Conservation (phyloP, 2,329 filamentous ascomycete species). For the Xylariaceae sp. region DNA sequence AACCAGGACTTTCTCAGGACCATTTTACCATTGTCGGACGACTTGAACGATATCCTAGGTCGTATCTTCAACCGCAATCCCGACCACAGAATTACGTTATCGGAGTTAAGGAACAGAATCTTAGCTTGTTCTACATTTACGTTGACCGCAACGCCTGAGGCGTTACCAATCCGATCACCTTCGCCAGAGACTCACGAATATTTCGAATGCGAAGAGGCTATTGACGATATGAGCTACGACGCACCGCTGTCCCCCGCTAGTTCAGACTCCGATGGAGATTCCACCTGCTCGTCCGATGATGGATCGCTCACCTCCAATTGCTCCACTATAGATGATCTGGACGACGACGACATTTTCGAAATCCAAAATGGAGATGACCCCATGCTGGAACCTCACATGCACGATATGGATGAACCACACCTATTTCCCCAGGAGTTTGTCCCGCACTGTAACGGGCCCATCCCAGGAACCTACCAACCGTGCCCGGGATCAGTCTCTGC, state of each 20-base stretch:
- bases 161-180: slow-evolving; percentile 38
- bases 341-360: slow-evolving; percentile 43
- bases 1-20: slow-evolving; percentile 85
- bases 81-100: slow-evolving; percentile 73
- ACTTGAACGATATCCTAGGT: slow-evolving; percentile 82
- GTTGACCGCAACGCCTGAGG: slow-evolving; percentile 34
- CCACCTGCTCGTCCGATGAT: slow-evolving; percentile 48
- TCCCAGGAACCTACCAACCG: slow-evolving; percentile 32
- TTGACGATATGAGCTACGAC: slow-evolving; percentile 41
- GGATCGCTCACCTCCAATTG: slow-evolving; percentile 53
- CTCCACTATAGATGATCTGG: slow-evolving; percentile 49
- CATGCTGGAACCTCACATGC: slow-evolving; percentile 39
- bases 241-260: slow-evolving; percentile 47
- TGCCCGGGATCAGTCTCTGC: slow-evolving; percentile 27
- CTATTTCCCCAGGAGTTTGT: slow-evolving; percentile 45
- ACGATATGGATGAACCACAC: slow-evolving; percentile 43
- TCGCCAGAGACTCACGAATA: slow-evolving; percentile 44
- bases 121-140: slow-evolving; percentile 73
- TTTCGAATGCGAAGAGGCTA: slow-evolving; percentile 46
- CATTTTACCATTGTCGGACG: slow-evolving; percentile 85
- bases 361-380: slow-evolving; percentile 41
- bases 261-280: slow-evolving; percentile 40
- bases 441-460: slow-evolving; percentile 41
- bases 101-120: slow-evolving; percentile 75
- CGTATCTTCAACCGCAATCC: slow-evolving; percentile 87